These are phyloP conservation scores for Solanum chacoense DNA, from an alignment of 305 asterid species.

Conservation along the genomic window DNA sequence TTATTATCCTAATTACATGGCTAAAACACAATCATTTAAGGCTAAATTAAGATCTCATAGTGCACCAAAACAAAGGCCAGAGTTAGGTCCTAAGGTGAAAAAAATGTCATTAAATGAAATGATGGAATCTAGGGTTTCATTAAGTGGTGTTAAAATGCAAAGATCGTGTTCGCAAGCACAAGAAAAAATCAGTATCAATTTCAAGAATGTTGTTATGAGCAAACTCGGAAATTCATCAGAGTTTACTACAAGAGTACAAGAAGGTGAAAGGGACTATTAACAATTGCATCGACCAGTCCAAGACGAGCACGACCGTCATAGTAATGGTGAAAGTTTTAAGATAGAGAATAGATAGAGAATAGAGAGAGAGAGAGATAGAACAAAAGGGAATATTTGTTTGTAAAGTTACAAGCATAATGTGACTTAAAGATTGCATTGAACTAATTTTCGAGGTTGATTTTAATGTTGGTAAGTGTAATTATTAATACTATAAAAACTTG, in stretches of 20 bases:
- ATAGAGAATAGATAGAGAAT: not conserved
- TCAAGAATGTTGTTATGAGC: slow-evolving; percentile 53
- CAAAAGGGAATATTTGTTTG: not conserved
- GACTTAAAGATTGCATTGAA: not conserved
- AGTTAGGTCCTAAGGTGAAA: slow-evolving; percentile 1
- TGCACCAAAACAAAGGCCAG: slow-evolving; percentile 71
- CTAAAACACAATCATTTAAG: slow-evolving; percentile 57
- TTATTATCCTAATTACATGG: slow-evolving; percentile 56
- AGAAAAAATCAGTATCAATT: slow-evolving; percentile 33
- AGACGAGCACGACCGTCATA: not conserved
- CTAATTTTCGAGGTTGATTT: not conserved
- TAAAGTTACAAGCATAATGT: not conserved
- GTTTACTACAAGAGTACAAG: slow-evolving; percentile 5
- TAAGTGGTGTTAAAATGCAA: slow-evolving; percentile 62
- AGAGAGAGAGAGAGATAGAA: not conserved
- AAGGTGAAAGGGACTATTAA: not conserved
- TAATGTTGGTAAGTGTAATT: not conserved
- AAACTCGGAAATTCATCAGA: slow-evolving; percentile 42
- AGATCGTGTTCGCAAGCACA: slow-evolving; percentile 51
- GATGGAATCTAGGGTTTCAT: slow-evolving; percentile 55
- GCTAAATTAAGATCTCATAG: slow-evolving; percentile 68
- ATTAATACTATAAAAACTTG: not conserved
- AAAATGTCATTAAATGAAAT: slow-evolving; percentile 32
- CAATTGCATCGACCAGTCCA: not conserved
- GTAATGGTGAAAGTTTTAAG: not conserved